phyloP scores from a whole-genome alignment of 352 stramenopile genomes.

The Phytophthora meadii region DNA sequence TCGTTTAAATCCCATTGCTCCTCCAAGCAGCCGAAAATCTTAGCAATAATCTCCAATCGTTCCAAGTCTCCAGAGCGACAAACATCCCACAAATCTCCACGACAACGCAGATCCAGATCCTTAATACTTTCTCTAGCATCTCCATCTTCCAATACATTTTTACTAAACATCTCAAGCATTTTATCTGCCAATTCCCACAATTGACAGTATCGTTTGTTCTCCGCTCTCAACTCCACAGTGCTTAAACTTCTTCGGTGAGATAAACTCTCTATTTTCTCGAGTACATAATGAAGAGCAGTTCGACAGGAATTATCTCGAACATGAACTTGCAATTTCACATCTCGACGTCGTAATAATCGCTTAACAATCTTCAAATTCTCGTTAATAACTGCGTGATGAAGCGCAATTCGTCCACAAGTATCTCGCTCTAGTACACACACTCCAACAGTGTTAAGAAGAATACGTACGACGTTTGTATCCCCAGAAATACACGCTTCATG shows the following conservation, averaged over 20 bases:
- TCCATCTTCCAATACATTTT: constrained; percentile 8
- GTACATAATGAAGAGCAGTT: constrained; percentile 51
- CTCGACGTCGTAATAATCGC: constrained; percentile 38
- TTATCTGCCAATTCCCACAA: constrained; percentile 49
- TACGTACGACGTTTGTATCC: constrained; percentile 19
- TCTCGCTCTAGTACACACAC: constrained; percentile 47
- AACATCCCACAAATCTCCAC: constrained; percentile 63
- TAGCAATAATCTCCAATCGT: constrained; percentile 44
- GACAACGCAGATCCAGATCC: constrained; percentile 42
- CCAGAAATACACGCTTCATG: constrained; percentile 43
- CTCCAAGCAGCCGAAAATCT: constrained; percentile 27
- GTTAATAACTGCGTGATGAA: constrained; percentile 63
- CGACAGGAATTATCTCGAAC: constrained; percentile 44
- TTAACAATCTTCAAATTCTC: constrained; percentile 44
- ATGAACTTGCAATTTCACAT: constrained; percentile 53
- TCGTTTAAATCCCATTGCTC: constrained; percentile 26
- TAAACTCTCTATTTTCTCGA: constrained; percentile 53
- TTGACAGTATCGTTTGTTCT: constrained; percentile 37
- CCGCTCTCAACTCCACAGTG: constrained; percentile 13
- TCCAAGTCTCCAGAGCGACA: constrained; percentile 47
- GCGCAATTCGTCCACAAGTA: constrained; percentile 42
- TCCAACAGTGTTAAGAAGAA: constrained; percentile 17
- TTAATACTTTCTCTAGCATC: constrained; percentile 13
- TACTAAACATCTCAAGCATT: constrained; percentile 36
- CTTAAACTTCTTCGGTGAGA: not conserved